phyloP scores from a whole-genome alignment of 257 asterid genomes.

The Plantago ovata region DNA sequence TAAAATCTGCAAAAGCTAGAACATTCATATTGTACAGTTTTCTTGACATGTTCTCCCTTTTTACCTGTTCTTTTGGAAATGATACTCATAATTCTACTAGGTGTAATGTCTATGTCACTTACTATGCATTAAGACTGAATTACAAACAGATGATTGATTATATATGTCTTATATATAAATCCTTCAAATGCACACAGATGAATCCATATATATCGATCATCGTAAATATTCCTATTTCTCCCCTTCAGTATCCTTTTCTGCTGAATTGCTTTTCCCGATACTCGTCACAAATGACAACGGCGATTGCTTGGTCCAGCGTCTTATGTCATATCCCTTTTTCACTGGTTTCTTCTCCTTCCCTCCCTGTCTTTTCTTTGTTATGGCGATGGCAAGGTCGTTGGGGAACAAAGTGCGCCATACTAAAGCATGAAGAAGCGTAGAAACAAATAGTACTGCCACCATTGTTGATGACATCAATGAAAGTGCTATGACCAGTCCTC shows the following conservation, averaged over 20 bases:
- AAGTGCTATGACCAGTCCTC: slow-evolving; percentile 57
- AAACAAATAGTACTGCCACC: slow-evolving; percentile 55
- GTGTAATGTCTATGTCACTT: too few relatives aligned
- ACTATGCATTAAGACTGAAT: too few relatives aligned
- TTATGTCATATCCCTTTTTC: slow-evolving; percentile 49
- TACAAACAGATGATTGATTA: too few relatives aligned
- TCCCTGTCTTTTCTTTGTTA: slow-evolving; percentile 45
- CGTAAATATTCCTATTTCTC: slow-evolving; percentile 20
- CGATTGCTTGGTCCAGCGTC: slow-evolving; percentile 68
- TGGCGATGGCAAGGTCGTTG: slow-evolving; percentile 92
- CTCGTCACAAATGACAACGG: slow-evolving; percentile 48
- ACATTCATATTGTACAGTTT: too few relatives aligned
- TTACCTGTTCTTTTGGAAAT: too few relatives aligned
- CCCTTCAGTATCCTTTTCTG: slow-evolving; percentile 32
- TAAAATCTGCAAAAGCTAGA: too few relatives aligned
- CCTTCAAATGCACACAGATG: too few relatives aligned
- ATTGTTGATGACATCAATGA: slow-evolving; percentile 80
- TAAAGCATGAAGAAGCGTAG: slow-evolving; percentile 83
- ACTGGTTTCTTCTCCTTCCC: slow-evolving; percentile 56
- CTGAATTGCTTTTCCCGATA: slow-evolving; percentile 41
- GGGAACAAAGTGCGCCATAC: slow-evolving; percentile 78
- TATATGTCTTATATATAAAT: too few relatives aligned
- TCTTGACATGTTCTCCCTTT: too few relatives aligned
- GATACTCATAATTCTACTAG: too few relatives aligned
- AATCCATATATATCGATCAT: too few relatives aligned